Evolutionary conservation across 345 rosid genomes (phyloP), one percentile per base, ranked within the genome.

Genomic region (Linum usitatissimum): DNA sequence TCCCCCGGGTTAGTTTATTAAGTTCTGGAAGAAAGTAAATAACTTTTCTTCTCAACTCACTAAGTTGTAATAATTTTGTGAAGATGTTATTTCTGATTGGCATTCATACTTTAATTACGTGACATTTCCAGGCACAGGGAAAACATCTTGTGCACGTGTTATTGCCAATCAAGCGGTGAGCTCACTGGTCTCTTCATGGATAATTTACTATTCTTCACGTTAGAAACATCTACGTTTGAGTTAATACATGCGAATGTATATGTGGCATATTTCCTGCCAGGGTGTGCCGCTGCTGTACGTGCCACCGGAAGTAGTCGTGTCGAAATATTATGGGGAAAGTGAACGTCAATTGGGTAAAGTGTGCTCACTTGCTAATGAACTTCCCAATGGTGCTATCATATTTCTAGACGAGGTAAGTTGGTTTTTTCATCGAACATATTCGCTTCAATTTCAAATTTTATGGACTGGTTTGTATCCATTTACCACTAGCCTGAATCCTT

Each of bases 321-420:
- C 97, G 18, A 90, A 90, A 73, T 93, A 82, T 77, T 93, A 87
- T 53, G 96, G 97, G 57, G 97, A 93, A 78, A 90, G 97, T 64
- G 97, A 90, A 72, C 82, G 90, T 36, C 30, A 87, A 65, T 58
- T 90, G 70, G 97, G 96, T 18, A 80, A 86, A 75, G 94, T 93
- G 23, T 93, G 90, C 74, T 71, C 94, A 30, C 90, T 90, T 57
- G 99, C 97, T 30, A 83, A 93, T 74, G 84, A 84, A 61, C 86
- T 93, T 18, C 84, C 88, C 21, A 74, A 79, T 71, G 99, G 97
- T 51, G 94, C 91, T 4, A 81, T 93, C 53, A 70, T 90, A 68
- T 93, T 93, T 70, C 84, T 90, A 40, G 99, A 93, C 57, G 99
- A 93, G 96, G 99, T 93, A 75, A 76, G 60, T 53, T 30, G 8